Percentiles rank a stretch among this genome's conserved stretches.
These are phyloP conservation scores for Alisma plantagoaquatica DNA, from an alignment of 106 monocot genomes.

Conservation along the genomic window DNA sequence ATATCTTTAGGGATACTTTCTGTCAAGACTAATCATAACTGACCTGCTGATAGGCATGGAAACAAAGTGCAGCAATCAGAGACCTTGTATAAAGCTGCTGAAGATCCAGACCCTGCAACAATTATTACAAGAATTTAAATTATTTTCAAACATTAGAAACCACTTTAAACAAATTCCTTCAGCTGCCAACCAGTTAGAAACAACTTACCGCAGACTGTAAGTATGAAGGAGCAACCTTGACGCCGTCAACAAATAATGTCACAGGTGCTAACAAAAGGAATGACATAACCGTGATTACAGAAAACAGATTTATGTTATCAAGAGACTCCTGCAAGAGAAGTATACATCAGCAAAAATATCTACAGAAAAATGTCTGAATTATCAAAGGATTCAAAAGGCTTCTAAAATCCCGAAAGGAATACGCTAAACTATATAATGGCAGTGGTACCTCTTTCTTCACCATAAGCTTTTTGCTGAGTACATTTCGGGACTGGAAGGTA, in stretches of 20 bases:
- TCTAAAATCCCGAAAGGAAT: too few species aligned
- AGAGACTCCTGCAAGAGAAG: constrained; percentile 94
- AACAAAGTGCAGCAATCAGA: constrained; percentile 68
- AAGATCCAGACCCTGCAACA: constrained; percentile 66
- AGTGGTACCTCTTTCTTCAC: constrained; percentile 77
- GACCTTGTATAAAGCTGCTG: constrained; percentile 57
- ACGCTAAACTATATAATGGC: too few species aligned
- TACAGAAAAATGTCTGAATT: too few species aligned
- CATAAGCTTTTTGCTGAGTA: constrained; percentile 93
- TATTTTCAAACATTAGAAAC: too few species aligned
- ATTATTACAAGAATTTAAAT: too few species aligned
- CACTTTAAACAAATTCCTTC: too few species aligned
- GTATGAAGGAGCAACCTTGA: constrained; percentile 69
- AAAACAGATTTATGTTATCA: constrained; percentile 95
- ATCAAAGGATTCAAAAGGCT: too few species aligned
- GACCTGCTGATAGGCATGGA: constrained; percentile 98
- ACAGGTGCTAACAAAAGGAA: constrained; percentile 51
- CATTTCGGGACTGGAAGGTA: constrained; percentile 82
- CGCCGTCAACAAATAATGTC: constrained; percentile 53
- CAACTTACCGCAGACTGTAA: constrained; percentile 64
- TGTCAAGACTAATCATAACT: too few species aligned
- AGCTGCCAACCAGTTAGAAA: too few species aligned
- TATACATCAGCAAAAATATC: too few species aligned
- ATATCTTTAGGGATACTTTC: too few species aligned
- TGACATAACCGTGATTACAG: constrained; percentile 85